These are phyloP conservation scores for Aspergillus phoenicis DNA, from an alignment of 2,329 filamentous ascomycete genomes.

Conservation along the genomic window DNA sequence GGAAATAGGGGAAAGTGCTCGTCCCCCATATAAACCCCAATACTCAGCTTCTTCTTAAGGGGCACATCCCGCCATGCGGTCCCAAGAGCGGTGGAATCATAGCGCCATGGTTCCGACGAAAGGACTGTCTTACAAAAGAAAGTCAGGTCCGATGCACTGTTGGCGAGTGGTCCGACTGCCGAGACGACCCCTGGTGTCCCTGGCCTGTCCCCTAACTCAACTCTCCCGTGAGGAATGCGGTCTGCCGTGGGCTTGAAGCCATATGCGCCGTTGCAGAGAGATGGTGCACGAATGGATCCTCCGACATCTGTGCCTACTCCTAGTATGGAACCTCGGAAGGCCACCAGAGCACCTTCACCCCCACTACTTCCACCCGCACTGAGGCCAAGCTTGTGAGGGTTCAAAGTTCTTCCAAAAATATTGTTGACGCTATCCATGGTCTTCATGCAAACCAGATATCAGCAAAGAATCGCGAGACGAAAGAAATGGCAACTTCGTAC, in stretches of 20 bases:
- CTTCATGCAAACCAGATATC: constrained; percentile 15
- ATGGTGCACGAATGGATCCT: constrained; percentile 42
- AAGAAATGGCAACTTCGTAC: constrained; percentile 14
- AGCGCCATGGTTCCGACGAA: background rate
- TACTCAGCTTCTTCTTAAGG: background rate
- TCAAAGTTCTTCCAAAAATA: constrained; percentile 32
- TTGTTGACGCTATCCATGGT: constrained; percentile 34
- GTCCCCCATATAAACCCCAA: background rate
- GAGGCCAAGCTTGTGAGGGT: constrained; percentile 32
- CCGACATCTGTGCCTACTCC: constrained; percentile 43
- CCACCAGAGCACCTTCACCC: constrained; percentile 40
- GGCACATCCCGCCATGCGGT: constrained; percentile 14
- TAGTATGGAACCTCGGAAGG: constrained; percentile 39
- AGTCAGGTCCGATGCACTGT: constrained; percentile 19
- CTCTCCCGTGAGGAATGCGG: constrained; percentile 36
- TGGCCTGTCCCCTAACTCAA: constrained; percentile 20
- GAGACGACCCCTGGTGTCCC: constrained; percentile 24
- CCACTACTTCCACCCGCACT: constrained; percentile 35
- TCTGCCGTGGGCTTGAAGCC: constrained; percentile 39
- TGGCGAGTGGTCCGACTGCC: constrained; percentile 26
- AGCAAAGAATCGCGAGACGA: background rate
- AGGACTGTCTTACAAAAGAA: constrained; percentile 11
- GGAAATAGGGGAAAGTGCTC: background rate
- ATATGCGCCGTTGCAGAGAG: constrained; percentile 38
- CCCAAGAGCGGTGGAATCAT: constrained; percentile 1